Conservation (phyloP, 2,329 filamentous ascomycete species). For the Ophiostoma piceae region DNA sequence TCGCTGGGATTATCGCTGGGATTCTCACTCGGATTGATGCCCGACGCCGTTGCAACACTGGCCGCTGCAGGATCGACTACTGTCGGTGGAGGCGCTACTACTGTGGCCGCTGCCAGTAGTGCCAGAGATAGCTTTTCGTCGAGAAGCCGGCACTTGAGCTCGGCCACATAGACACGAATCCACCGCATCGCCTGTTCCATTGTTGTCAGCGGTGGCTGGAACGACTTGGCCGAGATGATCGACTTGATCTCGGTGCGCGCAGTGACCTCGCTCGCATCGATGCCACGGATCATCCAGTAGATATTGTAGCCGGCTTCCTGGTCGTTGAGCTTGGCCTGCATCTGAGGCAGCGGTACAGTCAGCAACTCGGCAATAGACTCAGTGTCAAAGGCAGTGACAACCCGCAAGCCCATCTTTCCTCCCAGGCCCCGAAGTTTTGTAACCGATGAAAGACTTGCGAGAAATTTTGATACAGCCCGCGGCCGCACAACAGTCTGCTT, state of each 20-base stretch:
- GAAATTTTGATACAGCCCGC: constrained; percentile 71
- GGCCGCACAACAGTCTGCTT: constrained; percentile 90
- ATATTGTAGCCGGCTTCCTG: constrained; percentile 77
- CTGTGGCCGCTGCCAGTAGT: constrained; percentile 22
- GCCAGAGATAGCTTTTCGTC: constrained; percentile 61
- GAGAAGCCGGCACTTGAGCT: constrained; percentile 83
- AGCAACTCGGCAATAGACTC: constrained; percentile 74
- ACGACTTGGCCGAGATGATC: constrained; percentile 95
- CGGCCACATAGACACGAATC: constrained; percentile 85
- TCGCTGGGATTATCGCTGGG: not conserved
- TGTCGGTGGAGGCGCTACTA: constrained; percentile 15
- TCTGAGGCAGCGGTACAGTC: constrained; percentile 63
- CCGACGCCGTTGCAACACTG: not conserved
- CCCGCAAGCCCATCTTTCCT: constrained; percentile 85
- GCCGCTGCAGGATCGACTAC: not conserved
- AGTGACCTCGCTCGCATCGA: constrained; percentile 84
- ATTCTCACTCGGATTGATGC: not conserved
- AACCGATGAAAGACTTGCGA: constrained; percentile 84
- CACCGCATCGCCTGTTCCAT: constrained; percentile 75
- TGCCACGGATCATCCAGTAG: constrained; percentile 75
- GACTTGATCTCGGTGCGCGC: constrained; percentile 90
- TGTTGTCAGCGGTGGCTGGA: constrained; percentile 74
- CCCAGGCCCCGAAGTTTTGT: constrained; percentile 94
- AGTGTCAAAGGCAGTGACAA: constrained; percentile 74
- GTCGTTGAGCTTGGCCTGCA: constrained; percentile 73